Evolutionary conservation across 1,284 basidiomycete genomes (phyloP), one percentile per base, ranked within the genome.

Genomic region (Violaceomyces palustris): DNA sequence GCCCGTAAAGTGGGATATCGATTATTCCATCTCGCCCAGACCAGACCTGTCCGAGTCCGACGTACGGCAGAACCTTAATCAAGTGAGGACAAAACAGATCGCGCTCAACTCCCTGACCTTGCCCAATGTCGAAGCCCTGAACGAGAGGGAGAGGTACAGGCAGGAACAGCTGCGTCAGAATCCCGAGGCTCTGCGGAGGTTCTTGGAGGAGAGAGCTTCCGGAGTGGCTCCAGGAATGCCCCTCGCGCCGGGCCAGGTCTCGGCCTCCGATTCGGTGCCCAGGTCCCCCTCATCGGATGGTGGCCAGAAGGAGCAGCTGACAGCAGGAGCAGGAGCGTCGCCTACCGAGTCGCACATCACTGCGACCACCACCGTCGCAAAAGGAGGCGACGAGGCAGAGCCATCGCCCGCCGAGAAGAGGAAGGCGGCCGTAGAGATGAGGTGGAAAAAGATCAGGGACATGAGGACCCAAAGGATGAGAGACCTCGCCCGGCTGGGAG

Each of bases 121-220:
- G 14, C 69, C 69, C n/a, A 72, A 72, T 34, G 52, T 71, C 4
- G 62, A 66, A 7, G 56, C 64, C 38, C 45, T 71, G 19, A 69
- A 70, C 44, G 50, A 47, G 35, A 46, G 68, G 5, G 69, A 72
- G 25, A 34, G 42, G 27, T 46, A 54, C 18, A 48, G 64, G 0
- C 55, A 62, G 18, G 31, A 47, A 4, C 32, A 54, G 23, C 42
- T 72, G 0, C 22, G 42, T 3, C 29, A 45, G n/a, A 61, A 66
- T 24, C 59, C 64, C 3, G 47, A 50, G 3, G 68, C 69, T 9
- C 45, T 72, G 6, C 7, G 42, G 28, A 32, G 62, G 9, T 72
- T 69, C 34, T 19, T 65, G n/a, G 45, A 58, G 15, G 69, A 72
- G 23, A 36, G 66, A 11, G 40, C 39, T 15, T 43, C 35, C 10